These are phyloP conservation scores for Ogataea trehalophila DNA, from an alignment of 805 yeast genomes.

Conservation along the genomic window DNA sequence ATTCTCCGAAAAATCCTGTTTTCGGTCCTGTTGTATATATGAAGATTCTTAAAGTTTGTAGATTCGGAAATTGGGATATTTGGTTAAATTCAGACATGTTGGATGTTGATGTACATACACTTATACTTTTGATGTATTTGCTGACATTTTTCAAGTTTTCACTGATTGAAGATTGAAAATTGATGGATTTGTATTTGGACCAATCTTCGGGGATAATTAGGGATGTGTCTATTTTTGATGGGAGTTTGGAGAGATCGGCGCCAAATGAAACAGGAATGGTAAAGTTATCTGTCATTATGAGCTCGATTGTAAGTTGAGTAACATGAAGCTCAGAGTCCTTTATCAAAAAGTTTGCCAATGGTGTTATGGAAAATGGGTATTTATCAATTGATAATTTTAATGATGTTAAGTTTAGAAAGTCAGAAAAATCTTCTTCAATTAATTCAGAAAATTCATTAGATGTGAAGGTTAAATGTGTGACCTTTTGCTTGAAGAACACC, in stretches of 20 bases:
- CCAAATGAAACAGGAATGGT: background rate
- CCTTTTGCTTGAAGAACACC: background rate
- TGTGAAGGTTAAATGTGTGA: background rate
- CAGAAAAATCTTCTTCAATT: background rate
- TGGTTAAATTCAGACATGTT: constrained; percentile 1
- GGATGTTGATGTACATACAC: background rate
- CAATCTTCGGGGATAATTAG: constrained; percentile 3
- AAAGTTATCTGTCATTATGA: background rate
- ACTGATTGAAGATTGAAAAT: background rate
- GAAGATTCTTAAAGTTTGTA: background rate
- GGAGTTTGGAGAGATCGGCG: background rate
- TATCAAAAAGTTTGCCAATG: background rate
- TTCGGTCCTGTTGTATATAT: constrained; percentile 1
- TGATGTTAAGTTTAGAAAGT: background rate
- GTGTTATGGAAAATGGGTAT: background rate
- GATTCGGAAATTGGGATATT: background rate
- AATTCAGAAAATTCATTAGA: background rate
- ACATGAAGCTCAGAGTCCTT: background rate
- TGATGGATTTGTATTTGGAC: constrained; percentile 1
- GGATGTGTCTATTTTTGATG: background rate
- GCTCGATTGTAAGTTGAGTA: background rate
- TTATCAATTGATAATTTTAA: background rate
- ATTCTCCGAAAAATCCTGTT: background rate
- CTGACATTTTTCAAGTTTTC: background rate
- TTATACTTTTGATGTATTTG: background rate